phyloP scores from a whole-genome alignment of 768 basidiomycete species.

The Mycena leptocephala region DNA sequence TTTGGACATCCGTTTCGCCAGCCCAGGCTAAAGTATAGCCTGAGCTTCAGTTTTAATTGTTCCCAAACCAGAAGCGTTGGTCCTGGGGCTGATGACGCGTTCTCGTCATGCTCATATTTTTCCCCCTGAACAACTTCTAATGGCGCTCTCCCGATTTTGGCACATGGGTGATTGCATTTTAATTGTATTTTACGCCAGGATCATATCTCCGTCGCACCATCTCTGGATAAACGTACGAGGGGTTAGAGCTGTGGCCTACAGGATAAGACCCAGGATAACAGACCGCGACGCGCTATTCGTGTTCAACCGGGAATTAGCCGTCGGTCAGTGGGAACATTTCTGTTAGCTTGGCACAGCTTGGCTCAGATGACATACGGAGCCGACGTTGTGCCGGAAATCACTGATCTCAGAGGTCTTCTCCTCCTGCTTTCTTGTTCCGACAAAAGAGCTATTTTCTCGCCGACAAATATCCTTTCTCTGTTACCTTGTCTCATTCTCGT shows the following conservation, averaged over 20 bases:
- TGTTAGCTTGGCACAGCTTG: constrained; percentile 1
- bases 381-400: constrained; percentile 13
- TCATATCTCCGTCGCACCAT: background rate
- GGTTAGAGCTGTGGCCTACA: too few relatives aligned
- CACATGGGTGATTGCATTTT: too few relatives aligned
- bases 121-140: too few relatives aligned
- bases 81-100: background rate
- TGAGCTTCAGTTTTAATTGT: too few relatives aligned
- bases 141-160: too few relatives aligned
- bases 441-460: background rate
- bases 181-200: background rate
- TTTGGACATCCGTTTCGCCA: background rate
- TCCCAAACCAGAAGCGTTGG: background rate
- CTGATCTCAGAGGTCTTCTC: background rate
- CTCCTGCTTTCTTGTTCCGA: constrained; percentile 14
- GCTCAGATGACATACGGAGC: background rate
- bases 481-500: background rate
- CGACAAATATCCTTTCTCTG: constrained; percentile 25
- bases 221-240: background rate
- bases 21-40: background rate
- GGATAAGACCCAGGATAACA: too few relatives aligned
- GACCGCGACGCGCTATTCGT: too few relatives aligned
- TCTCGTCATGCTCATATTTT: too few relatives aligned
- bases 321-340: background rate
- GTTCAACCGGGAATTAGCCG: constrained; percentile 15